Evolutionary conservation across 179 eudicot genomes (phyloP).

Genomic region (Nepenthes alata): DNA sequence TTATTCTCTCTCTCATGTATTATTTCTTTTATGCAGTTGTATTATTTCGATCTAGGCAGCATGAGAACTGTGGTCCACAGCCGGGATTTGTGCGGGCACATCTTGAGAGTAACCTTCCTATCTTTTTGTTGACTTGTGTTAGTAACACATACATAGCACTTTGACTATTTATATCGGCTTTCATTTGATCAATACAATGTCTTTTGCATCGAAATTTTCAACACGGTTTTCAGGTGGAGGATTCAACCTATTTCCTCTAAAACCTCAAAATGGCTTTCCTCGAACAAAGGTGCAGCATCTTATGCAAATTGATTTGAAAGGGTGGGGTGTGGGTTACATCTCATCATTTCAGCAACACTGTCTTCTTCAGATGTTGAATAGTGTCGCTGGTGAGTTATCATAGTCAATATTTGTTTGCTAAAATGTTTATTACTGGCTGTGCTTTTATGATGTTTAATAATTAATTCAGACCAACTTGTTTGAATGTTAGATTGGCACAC

Average conservation of each 20-base stretch:
- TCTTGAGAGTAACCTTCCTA: slow-evolving; percentile 68
- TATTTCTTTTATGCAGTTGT: slow-evolving; percentile 63
- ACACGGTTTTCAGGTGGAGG: slow-evolving; percentile 69
- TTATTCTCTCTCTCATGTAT: slow-evolving; percentile 6
- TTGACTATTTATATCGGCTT: neutral
- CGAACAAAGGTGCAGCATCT: slow-evolving; percentile 97
- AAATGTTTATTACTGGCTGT: neutral
- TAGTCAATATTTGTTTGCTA: neutral
- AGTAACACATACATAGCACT: neutral
- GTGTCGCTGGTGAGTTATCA: slow-evolving; percentile 70
- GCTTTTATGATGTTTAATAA: neutral
- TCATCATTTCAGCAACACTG: slow-evolving; percentile 93
- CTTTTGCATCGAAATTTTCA: neutral
- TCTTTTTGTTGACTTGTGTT: slow-evolving; percentile 7
- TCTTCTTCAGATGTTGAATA: slow-evolving; percentile 90
- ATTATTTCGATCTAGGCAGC: slow-evolving; percentile 88
- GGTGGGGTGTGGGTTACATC: slow-evolving; percentile 90
- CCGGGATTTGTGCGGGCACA: slow-evolving; percentile 99
- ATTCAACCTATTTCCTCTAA: slow-evolving; percentile 81
- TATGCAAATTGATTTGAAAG: slow-evolving; percentile 97
- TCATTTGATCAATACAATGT: neutral
- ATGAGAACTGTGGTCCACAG: slow-evolving; percentile 85
- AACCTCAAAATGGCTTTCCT: slow-evolving; percentile 82
- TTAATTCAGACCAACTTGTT: no score
- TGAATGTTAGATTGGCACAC: no score